Evolutionary conservation across 257 asterid genomes (phyloP).

Genomic region (Buddleja alternifolia): DNA sequence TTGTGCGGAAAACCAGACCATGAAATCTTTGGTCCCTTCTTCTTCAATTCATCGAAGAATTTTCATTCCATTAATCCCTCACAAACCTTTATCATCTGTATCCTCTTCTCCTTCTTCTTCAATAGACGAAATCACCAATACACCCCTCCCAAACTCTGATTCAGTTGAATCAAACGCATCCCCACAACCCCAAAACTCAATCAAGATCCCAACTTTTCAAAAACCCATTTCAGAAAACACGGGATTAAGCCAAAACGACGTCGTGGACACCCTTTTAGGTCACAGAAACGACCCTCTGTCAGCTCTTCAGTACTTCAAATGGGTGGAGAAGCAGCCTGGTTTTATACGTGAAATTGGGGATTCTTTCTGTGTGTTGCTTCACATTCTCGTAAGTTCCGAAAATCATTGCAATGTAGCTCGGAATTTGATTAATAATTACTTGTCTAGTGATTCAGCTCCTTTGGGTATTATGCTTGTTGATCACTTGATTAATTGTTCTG

Average conservation of each 20-base stretch:
- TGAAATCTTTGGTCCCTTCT: constrained; percentile 26
- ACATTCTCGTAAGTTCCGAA: constrained; percentile 63
- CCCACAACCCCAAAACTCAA: constrained; percentile 23
- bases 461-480: constrained; percentile 44
- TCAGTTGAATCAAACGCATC: constrained; percentile 12
- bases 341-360: constrained; percentile 50
- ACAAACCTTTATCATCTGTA: constrained; percentile 28
- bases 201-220: constrained; percentile 30
- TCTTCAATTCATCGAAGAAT: constrained; percentile 27
- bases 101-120: constrained; percentile 24
- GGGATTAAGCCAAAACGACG: constrained; percentile 32
- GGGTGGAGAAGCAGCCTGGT: constrained; percentile 45
- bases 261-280: constrained; percentile 51
- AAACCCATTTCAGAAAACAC: constrained; percentile 26
- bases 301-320: constrained; percentile 57
- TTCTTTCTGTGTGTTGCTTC: constrained; percentile 66
- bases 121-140: background rate
- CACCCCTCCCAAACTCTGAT: constrained; percentile 16
- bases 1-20: background rate
- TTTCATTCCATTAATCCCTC: constrained; percentile 4
- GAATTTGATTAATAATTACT: constrained; percentile 42
- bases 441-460: constrained; percentile 51
- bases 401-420: constrained; percentile 41
- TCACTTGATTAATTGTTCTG: constrained; percentile 46
- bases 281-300: constrained; percentile 54